Percentiles rank a stretch among this genome's conserved stretches.
These are phyloP conservation scores for Exophiala viscosa DNA, from an alignment of 2,329 filamentous ascomycete species.

Conservation along the genomic window DNA sequence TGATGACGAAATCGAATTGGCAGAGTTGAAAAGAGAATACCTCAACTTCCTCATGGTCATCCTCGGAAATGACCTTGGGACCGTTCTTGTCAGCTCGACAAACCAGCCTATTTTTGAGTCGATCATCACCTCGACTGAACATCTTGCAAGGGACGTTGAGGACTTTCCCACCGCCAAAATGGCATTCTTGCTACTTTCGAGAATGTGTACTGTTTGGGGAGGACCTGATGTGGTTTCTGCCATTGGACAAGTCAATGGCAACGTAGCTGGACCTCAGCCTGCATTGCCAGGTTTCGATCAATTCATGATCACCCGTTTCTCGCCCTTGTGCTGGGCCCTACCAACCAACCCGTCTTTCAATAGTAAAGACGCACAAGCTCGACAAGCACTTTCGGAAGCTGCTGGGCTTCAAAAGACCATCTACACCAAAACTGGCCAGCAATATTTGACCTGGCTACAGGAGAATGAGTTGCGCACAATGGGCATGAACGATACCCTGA, in stretches of 20 bases:
- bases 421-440: constrained; percentile 80
- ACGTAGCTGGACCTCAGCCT: constrained; percentile 43
- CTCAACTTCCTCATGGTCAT: constrained; percentile 91
- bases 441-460: constrained; percentile 60
- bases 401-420: constrained; percentile 83
- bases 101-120: constrained; percentile 91
- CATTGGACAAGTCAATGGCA: constrained; percentile 14
- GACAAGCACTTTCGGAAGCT: constrained; percentile 83
- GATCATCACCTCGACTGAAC: constrained; percentile 78
- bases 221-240: constrained; percentile 66
- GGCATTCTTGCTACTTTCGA: constrained; percentile 75
- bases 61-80: constrained; percentile 81
- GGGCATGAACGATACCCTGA: constrained; percentile 46
- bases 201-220: constrained; percentile 86
- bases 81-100: constrained; percentile 78
- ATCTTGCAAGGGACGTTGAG: constrained; percentile 72
- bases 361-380: constrained; percentile 80
- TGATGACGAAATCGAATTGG: constrained; percentile 92
- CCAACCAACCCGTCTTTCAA: constrained; percentile 75
- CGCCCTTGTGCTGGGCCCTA: constrained; percentile 84
- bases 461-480: constrained; percentile 44
- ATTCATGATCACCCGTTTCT: constrained; percentile 87
- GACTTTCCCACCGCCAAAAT: constrained; percentile 66
- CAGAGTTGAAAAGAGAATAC: constrained; percentile 86
- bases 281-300: constrained; percentile 80